Percentiles rank a stretch among this genome's conserved stretches.
Evolutionary conservation across 1,139 yeast genomes (phyloP).

Genomic region (Candida freyschussii): DNA sequence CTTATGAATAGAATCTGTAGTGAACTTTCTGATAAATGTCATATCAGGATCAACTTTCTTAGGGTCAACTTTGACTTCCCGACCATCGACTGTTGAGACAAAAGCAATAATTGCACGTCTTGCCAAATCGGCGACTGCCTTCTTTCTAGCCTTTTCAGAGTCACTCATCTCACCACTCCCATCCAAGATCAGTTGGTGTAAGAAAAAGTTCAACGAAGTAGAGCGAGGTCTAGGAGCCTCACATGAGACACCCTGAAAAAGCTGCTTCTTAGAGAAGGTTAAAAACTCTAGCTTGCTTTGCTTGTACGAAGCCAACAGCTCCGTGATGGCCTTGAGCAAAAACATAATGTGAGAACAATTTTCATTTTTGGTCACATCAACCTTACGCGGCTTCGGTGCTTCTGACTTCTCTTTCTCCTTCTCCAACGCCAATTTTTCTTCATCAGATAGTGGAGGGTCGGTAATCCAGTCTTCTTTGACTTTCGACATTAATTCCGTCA

Average conservation of each 20-base stretch:
- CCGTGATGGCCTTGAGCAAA: constrained; percentile 63
- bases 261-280: constrained; percentile 61
- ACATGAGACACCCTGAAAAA: constrained; percentile 29
- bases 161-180: constrained; percentile 30
- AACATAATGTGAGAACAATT: constrained; percentile 64
- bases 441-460: constrained; percentile 28
- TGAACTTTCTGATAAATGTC: constrained; percentile 66
- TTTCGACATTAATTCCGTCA: constrained; percentile 60
- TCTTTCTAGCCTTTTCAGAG: constrained; percentile 31
- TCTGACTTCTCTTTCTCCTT: constrained; percentile 29
- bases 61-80: constrained; percentile 39
- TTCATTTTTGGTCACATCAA: constrained; percentile 36
- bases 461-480: constrained; percentile 48
- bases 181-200: constrained; percentile 48
- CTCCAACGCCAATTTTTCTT: constrained; percentile 23
- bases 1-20: constrained; percentile 66
- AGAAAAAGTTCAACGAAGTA: constrained; percentile 69
- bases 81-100: constrained; percentile 47
- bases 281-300: constrained; percentile 79
- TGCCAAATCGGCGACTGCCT: constrained; percentile 33
- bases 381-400: constrained; percentile 25
- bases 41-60: constrained; percentile 61
- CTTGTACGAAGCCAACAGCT: constrained; percentile 72
- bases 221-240: constrained; percentile 55
- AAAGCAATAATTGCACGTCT: constrained; percentile 51